Base-by-base conservation (phyloP, 2,329 filamentous ascomycete genomes). In the Neofusicoccum parvum region DNA sequence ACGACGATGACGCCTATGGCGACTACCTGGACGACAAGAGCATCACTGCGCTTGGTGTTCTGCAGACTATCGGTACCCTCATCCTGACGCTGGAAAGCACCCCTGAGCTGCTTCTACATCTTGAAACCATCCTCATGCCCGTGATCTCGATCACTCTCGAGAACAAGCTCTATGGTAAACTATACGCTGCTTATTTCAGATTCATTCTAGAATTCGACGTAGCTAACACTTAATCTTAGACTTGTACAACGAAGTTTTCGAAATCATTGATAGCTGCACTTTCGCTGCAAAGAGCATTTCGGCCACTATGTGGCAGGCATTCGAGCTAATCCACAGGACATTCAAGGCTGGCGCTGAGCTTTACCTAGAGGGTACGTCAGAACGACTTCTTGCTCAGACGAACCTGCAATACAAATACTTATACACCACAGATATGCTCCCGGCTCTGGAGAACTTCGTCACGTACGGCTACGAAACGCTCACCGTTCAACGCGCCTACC, bases 201-300 rank as follows among this genome's bases (percentile, higher is more conserved):
- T 17, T 6, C 49, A 11, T 14, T 12, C 34, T 50, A 2, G 4
- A 46, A 9, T 20, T 39, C 37, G 14, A 11, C 11, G 23, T 2
- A 60, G 41, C 64, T 62, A 39, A 65, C 46, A 39, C 39, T 64
- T 48, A 5, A 32, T 32, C 5, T 39, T 48, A 90, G 90, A 99
- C 78, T 82, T 99, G 23, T 99, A 97, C 79, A 99, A 98, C 76
- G 95, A 99, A 77, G 88, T 98, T 5, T 99, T 99, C 71, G 95
- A 99, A 80, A 99, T 99, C 72, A 96, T 99, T 72, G 95, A 99
- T 78, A 97, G 93, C 84, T 99, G 95, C 84, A 99, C 95, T 7
- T 99, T 98, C 77, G 92, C 95, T 11, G 94, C 95, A 68, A 99
- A 98, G 84, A 87, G 88, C 66, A 98, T 99, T 71, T 97, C 95